A percentile compares a stretch with the other conserved stretches of the same genome.
Evolutionary conservation across 2,329 filamentous ascomycete genomes (phyloP).

Genomic region (Penicillium italicum): DNA sequence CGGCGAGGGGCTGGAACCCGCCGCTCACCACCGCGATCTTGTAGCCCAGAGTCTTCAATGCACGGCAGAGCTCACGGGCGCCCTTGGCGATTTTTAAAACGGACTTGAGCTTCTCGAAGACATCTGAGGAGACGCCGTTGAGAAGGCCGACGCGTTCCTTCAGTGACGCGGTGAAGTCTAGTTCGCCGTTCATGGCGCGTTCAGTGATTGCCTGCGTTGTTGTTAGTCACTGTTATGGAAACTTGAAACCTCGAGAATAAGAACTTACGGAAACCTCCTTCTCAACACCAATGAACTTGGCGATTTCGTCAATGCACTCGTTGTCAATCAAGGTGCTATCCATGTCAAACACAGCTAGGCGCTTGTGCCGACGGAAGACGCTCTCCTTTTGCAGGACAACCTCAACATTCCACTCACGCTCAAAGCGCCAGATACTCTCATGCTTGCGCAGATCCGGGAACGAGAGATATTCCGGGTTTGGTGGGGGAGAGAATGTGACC

Average conservation of each 20-base stretch:
- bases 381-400: slow-evolving; percentile 71
- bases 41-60: slow-evolving; percentile 73
- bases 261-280: slow-evolving; percentile 64
- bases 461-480: slow-evolving; percentile 47
- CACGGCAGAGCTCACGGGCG: slow-evolving; percentile 68
- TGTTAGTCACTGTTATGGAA: slow-evolving; percentile 6
- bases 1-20: slow-evolving; percentile 83
- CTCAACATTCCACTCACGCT: slow-evolving; percentile 85
- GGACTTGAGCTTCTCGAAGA: slow-evolving; percentile 73
- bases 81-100: slow-evolving; percentile 79
- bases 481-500: slow-evolving; percentile 50
- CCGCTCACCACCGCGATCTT: slow-evolving; percentile 89
- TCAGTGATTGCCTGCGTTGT: slow-evolving; percentile 69
- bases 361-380: slow-evolving; percentile 73
- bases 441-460: slow-evolving; percentile 71
- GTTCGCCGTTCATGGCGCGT: slow-evolving; percentile 91
- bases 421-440: slow-evolving; percentile 77
- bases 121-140: slow-evolving; percentile 70
- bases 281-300: slow-evolving; percentile 76
- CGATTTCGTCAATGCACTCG: slow-evolving; percentile 95
- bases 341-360: slow-evolving; percentile 96
- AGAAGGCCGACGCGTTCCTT: slow-evolving; percentile 76
- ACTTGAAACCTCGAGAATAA: neutral
- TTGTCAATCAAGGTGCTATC: slow-evolving; percentile 96
- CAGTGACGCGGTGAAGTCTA: slow-evolving; percentile 84